Evolutionary conservation across 1,284 basidiomycete species (phyloP).

Genomic region (Cutaneotrichosporon spelunceum): DNA sequence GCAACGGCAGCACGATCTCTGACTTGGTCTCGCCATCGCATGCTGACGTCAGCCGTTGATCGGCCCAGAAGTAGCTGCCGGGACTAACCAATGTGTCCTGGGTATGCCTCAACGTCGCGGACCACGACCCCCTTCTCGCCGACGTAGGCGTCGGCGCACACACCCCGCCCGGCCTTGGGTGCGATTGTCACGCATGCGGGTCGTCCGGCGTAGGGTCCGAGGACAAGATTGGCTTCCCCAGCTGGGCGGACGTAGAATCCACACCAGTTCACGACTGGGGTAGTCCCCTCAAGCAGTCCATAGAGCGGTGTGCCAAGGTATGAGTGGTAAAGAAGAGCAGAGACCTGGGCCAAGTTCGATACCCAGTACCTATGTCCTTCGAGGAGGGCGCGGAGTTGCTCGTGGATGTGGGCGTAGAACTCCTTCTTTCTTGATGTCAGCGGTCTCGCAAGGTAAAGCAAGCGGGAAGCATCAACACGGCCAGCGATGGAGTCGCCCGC

Average conservation of each 20-base stretch:
- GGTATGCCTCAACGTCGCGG: conserved; percentile 69
- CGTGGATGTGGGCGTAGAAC: conserved; percentile 72
- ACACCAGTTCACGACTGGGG: conserved; percentile 76
- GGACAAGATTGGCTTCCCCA: conserved; percentile 55
- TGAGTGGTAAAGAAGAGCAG: conserved; percentile 72
- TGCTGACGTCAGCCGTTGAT: conserved; percentile 49
- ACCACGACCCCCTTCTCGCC: conserved; percentile 62
- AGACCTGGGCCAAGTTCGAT: conserved; percentile 78
- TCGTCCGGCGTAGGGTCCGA: conserved; percentile 82
- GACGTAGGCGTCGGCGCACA: conserved; percentile 74
- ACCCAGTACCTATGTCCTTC: conserved; percentile 75
- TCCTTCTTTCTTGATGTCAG: conserved; percentile 56
- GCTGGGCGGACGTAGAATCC: conserved; percentile 77
- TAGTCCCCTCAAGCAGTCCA: conserved; percentile 53
- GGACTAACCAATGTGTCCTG: conserved; percentile 67
- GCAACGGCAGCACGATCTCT: conserved; percentile 76
- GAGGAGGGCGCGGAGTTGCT: conserved; percentile 63
- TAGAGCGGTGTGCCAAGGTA: conserved; percentile 65
- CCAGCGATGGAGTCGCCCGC: neutral
- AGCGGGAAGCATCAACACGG: too few species aligned
- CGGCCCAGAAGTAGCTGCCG: neutral
- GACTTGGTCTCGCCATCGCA: conserved; percentile 82
- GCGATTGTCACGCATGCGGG: conserved; percentile 81
- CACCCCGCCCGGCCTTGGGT: conserved; percentile 62
- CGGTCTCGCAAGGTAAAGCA: neutral